Base-by-base conservation (phyloP, 2,329 filamentous ascomycete genomes). In the Fusarium graminum region DNA sequence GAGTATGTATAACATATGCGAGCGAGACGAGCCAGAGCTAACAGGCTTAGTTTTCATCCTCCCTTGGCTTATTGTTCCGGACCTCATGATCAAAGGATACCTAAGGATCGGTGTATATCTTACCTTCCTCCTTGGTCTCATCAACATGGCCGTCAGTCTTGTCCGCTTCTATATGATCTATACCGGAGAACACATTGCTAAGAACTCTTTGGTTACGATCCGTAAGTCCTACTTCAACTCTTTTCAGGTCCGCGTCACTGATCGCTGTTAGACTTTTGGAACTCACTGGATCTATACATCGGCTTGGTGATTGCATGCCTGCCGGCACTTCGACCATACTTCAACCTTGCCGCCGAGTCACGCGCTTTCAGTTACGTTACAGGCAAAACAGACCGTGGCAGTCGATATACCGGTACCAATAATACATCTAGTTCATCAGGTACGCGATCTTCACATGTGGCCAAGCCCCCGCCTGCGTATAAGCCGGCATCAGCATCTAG, bases 341-440 rank as follows among this genome's bases (percentile, higher is more conserved):
- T 66, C 26, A 65, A 60, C 22, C 63, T 65, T 17, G 62, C 60
- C 6, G 16, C 62, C 2, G 57, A 65, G 17, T 65, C 62, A 7
- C 62, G 54, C 17, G 60, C 54, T 2, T 65, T 65, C 22, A 61
- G 4, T 10, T 63, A 63, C 8, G 11, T 63, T 34, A 56, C 39
- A 17, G 59, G 50, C 17, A 63, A 46, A 4, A 52, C 30, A 5
- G 11, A 30, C 13, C 53, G 38, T 4, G 2, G 13, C 0, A 52
- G 40, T 4, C 50, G 46, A 1, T 52, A 52, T n/a, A 52, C 50
- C 4, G n/a, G 13, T 10, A 52, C 26, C 4, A 22, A 22, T 22
- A 22, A 22, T 22, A 22, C 32, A 34, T 34, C 32, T 16, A 9
- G 32, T 34, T n/a, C 34, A 16, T n/a, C 34, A n/a, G 34, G 34